Conservation (phyloP, 2,329 filamentous ascomycete genomes). For the Fusarium graminum region DNA sequence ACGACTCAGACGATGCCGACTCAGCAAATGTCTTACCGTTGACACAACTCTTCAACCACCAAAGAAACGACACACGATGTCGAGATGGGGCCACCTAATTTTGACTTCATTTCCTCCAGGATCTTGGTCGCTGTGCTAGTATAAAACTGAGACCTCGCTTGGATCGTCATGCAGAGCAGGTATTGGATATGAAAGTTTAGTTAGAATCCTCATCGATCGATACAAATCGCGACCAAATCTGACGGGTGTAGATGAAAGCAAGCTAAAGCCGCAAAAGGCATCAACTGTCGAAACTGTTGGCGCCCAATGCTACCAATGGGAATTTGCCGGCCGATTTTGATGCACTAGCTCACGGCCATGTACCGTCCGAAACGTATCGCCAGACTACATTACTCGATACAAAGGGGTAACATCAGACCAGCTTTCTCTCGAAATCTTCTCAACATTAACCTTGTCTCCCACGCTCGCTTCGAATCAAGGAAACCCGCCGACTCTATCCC, state of each 20-base stretch:
- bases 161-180: neutral
- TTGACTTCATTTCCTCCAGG: slow-evolving; percentile 10
- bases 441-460: slow-evolving; percentile 4
- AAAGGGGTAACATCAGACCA: slow-evolving; percentile 31
- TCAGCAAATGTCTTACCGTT: slow-evolving; percentile 5
- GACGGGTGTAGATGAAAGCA: slow-evolving; percentile 27
- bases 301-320: slow-evolving; percentile 21
- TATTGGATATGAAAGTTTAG: slow-evolving; percentile 25
- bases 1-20: slow-evolving; percentile 30
- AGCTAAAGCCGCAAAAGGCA: neutral
- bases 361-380: slow-evolving; percentile 25
- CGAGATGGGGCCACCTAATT: neutral
- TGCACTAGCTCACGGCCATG: slow-evolving; percentile 21
- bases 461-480: slow-evolving; percentile 29
- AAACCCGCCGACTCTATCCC: slow-evolving; percentile 19
- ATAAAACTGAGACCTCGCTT: slow-evolving; percentile 1
- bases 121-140: slow-evolving; percentile 3
- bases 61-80: neutral
- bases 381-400: slow-evolving; percentile 31
- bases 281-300: slow-evolving; percentile 4
- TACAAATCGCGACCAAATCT: slow-evolving; percentile 24
- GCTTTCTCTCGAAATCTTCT: slow-evolving; percentile 7
- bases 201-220: slow-evolving; percentile 7
- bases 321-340: slow-evolving; percentile 29
- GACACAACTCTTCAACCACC: neutral